Evolutionary conservation across 768 basidiomycete genomes (phyloP), one percentile per base, ranked within the genome.

Genomic region (Tulasnella sp.): DNA sequence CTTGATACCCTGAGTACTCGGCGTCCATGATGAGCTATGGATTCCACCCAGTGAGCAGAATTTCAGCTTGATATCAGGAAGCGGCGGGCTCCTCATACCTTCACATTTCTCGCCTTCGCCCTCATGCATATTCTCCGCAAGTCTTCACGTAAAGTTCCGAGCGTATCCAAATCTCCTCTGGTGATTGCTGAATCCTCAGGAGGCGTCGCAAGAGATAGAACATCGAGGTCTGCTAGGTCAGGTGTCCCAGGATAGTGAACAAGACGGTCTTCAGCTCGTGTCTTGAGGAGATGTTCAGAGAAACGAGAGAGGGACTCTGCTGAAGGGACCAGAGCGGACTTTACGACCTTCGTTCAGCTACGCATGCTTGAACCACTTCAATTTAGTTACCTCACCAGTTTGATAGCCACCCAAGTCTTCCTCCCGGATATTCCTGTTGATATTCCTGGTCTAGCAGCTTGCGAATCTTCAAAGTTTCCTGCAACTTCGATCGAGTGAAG

Each of bases 371-470:
- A n/a, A 26, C 42, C n/a, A 34, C 32, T 15, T 38, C 15, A 5
- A 5, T 38, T 48, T 66, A 53, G 62, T 65, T 32, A 27, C 65
- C 83, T 61, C 63, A 85, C 87, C 60, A 94, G 74, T 71, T 95
- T 95, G 23, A 95, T 71, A 1, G 92, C 89, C 21, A 95, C 84
- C 82, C 88, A 90, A 0, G 86, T 89, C 63, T 80, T 75, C 23
- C 85, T 73, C 4, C 78, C 78, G 3, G 61, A 64, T 15, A 38
- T 15, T 54, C 54, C 61, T 65, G 3, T 55, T 5, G 34, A 5
- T 38, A 7, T 38, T 68, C 68, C 70, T 26, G 72, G 65, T 53
- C 67, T 65, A 21, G 44, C 21, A 47, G 55, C 34, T 43, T 56
- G 55, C 19, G 17, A 7, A 27, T 83, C 82, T 68, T 96, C 91